Conservation (phyloP, 257 asterid species). For the Salvia splendens region DNA sequence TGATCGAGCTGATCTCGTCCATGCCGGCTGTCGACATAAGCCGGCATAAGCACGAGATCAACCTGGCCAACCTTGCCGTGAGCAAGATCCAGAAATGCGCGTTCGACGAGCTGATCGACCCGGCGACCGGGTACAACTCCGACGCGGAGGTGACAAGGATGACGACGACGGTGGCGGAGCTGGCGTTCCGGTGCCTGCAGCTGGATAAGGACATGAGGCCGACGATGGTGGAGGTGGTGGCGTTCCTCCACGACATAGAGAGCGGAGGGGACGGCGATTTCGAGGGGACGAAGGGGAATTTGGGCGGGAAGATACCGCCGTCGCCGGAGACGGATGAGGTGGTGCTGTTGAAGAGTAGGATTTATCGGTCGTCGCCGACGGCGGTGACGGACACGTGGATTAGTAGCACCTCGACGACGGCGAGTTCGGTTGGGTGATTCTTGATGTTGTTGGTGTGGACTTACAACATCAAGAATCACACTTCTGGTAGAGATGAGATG, state of each 20-base stretch:
- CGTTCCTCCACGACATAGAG: conserved; percentile 43
- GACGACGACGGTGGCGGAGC: conserved; percentile 71
- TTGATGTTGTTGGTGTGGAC: background rate
- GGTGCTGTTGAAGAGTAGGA: conserved; percentile 42
- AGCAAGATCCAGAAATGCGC: conserved; percentile 60
- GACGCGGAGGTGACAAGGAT: conserved; percentile 58
- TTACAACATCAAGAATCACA: too few species aligned
- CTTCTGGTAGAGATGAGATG: background rate
- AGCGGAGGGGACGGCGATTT: conserved; percentile 24
- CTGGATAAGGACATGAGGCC: conserved; percentile 75
- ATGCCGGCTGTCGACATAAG: conserved; percentile 72
- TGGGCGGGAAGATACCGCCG: conserved; percentile 11
- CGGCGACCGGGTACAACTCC: conserved; percentile 50
- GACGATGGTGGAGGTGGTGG: conserved; percentile 63
- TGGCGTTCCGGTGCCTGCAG: conserved; percentile 75
- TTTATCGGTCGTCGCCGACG: conserved; percentile 38
- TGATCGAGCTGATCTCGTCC: conserved; percentile 78
- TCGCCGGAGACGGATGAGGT: conserved; percentile 46
- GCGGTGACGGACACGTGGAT: conserved; percentile 51
- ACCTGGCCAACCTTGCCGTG: conserved; percentile 60
- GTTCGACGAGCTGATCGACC: conserved; percentile 66
- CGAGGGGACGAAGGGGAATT: conserved; percentile 22
- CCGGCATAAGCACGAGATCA: conserved; percentile 70
- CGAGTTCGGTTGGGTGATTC: conserved; percentile 42
- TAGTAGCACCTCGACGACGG: conserved; percentile 40